phyloP scores from a whole-genome alignment of 1,284 basidiomycete species.

The Cutaneotrichosporon cutaneum region DNA sequence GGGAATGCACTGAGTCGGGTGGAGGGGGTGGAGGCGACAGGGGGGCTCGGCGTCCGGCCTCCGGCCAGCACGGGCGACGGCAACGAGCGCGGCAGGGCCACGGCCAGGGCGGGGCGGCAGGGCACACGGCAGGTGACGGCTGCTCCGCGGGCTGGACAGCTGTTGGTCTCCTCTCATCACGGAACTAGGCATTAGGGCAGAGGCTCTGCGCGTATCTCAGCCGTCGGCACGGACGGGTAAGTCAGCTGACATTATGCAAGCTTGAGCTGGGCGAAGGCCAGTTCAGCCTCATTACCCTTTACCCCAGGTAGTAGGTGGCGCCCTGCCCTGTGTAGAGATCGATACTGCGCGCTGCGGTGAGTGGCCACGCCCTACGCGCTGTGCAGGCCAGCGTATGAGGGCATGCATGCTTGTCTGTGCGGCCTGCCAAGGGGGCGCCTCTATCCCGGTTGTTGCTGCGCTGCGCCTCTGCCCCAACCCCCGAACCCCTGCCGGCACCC shows the following conservation, averaged over 20 bases:
- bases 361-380: not conserved
- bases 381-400: not conserved
- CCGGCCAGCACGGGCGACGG: not conserved
- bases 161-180: not conserved
- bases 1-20: not conserved
- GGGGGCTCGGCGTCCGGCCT: not conserved
- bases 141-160: not conserved
- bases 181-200: not conserved
- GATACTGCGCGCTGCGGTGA: not conserved
- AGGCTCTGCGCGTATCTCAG: not conserved
- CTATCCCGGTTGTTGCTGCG: too few species aligned
- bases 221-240: not conserved
- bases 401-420: not conserved
- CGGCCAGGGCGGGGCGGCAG: not conserved
- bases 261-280: not conserved
- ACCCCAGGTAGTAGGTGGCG: not conserved
- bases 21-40: not conserved
- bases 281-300: conserved; percentile 1
- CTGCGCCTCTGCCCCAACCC: not conserved
- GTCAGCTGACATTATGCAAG: conserved; percentile 1
- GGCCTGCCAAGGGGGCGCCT: not conserved
- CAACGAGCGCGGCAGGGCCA: not conserved
- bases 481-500: not conserved
- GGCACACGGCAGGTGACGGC: not conserved
- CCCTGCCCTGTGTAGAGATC: not conserved